phyloP scores from a whole-genome alignment of 2,329 filamentous ascomycete genomes.

The Fusarium guadeloupense region DNA sequence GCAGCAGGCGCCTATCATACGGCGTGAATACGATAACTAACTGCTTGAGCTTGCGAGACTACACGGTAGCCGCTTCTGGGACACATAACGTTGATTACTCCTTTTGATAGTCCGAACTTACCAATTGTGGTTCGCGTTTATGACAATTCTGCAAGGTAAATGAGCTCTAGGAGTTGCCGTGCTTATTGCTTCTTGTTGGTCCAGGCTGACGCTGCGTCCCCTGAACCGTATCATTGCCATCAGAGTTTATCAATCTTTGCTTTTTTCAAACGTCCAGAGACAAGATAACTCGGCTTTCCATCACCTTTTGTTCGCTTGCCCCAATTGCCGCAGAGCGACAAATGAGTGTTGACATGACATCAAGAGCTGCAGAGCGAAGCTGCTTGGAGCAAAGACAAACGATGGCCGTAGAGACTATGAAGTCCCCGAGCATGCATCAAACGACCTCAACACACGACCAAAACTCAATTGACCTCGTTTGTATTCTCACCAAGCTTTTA shows the following conservation, averaged over 20 bases:
- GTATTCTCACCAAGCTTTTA: conserved; percentile 5
- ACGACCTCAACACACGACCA: neutral
- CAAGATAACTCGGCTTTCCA: neutral
- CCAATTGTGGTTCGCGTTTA: neutral
- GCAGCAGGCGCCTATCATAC: conserved; percentile 21
- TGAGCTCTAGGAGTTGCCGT: neutral
- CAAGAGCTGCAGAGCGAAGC: neutral
- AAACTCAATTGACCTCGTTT: neutral
- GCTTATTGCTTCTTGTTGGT: conserved; percentile 1
- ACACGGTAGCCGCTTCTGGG: conserved; percentile 11
- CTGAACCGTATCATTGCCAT: neutral
- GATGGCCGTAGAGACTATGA: no score
- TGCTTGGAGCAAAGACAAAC: neutral
- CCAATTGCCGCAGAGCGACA: neutral
- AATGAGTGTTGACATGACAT: neutral
- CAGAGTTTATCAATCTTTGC: conserved; percentile 1
- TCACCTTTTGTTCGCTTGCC: neutral
- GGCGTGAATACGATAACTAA: conserved; percentile 27
- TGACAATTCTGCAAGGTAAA: neutral
- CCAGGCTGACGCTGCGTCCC: neutral
- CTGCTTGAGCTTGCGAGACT: neutral
- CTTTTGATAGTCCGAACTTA: neutral
- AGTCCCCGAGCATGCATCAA: neutral
- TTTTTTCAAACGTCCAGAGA: conserved; percentile 7
- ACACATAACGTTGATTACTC: neutral